Evolutionary conservation across 1,139 yeast species (phyloP), one percentile per base, ranked within the genome.

Genomic region (Blastobotrys capitulatus): DNA sequence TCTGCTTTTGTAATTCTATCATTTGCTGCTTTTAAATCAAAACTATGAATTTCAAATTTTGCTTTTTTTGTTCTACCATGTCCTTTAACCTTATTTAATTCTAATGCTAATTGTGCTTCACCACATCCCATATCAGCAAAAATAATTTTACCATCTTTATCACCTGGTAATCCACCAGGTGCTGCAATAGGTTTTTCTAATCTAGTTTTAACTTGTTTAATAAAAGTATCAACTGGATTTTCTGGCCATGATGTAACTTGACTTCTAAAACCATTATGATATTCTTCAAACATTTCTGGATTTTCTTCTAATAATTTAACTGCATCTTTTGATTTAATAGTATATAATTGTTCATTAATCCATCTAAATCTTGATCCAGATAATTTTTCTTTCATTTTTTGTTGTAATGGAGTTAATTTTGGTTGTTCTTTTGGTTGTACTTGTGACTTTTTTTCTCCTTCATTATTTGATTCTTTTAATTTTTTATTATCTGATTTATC

Each of bases 81-180:
- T 50, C 68, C 67, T 36, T 64, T 60, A 51, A 67, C 63, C 19
- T 76, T 73, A 42, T 72, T 70, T 38, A 88, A 75, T 56, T 87
- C 86, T 36, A 76, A 67, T 1, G 96, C 82, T 42, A 92, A 74
- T 61, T 85, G 86, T 0, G 97, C 97, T 67, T 92, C 98, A 46
- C 98, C 98, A 68, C 98, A 92, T 12, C 98, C 98, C 97, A 92
- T 89, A 70, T 92, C 98, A 0, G 97, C 97, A 49, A 92, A 77
- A 1, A 85, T 88, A 36, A 89, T 82, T 38, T 70, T 70, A 18
- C 71, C 70, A 27, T 61, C 63, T 35, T 57, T 54, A 20, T 60
- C 64, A 13, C 68, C 69, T 1, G 96, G 96, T 52, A 90, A 73
- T 1, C 97, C 97, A 56, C 97, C 97, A 1, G 97, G 97, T 0